A percentile compares a stretch with the other conserved stretches of the same genome.
Evolutionary conservation across 1,139 yeast species (phyloP).

Genomic region (Casaregolazyma lundiana): DNA sequence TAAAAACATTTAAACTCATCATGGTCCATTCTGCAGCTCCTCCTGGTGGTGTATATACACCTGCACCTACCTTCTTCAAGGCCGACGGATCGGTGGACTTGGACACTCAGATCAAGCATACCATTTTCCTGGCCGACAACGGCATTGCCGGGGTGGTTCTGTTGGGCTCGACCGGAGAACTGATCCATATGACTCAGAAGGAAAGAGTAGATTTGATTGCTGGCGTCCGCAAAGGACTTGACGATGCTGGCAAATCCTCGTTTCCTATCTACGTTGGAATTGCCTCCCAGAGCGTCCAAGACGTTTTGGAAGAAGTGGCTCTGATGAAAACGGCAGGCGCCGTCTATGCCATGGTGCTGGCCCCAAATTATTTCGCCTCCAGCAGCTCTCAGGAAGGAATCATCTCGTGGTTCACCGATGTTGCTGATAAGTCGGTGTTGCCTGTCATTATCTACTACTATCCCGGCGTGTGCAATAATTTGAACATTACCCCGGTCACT

Average conservation of each 20-base stretch:
- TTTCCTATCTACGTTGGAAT: slow-evolving; percentile 44
- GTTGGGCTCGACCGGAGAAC: slow-evolving; percentile 50
- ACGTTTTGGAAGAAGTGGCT: slow-evolving; percentile 38
- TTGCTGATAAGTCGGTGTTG: slow-evolving; percentile 43
- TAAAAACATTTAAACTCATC: neutral
- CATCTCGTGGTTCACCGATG: slow-evolving; percentile 40
- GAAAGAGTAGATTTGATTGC: slow-evolving; percentile 40
- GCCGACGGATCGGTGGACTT: slow-evolving; percentile 32
- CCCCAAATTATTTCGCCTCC: slow-evolving; percentile 46
- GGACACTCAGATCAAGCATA: slow-evolving; percentile 44
- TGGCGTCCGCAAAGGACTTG: slow-evolving; percentile 33
- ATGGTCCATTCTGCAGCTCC: slow-evolving; percentile 17
- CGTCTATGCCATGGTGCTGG: slow-evolving; percentile 42
- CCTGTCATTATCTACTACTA: slow-evolving; percentile 48
- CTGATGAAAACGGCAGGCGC: slow-evolving; percentile 42
- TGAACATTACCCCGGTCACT: slow-evolving; percentile 37
- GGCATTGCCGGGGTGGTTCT: slow-evolving; percentile 47
- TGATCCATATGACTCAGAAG: slow-evolving; percentile 41
- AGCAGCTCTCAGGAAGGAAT: slow-evolving; percentile 42
- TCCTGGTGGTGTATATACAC: slow-evolving; percentile 43
- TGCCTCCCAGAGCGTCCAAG: slow-evolving; percentile 41
- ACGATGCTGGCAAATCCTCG: slow-evolving; percentile 34
- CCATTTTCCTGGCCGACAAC: slow-evolving; percentile 37
- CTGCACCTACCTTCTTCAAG: slow-evolving; percentile 49
- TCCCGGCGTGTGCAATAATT: slow-evolving; percentile 47